Evolutionary conservation across 2,329 filamentous ascomycete species (phyloP).

Genomic region (Aspergillus sp.): DNA sequence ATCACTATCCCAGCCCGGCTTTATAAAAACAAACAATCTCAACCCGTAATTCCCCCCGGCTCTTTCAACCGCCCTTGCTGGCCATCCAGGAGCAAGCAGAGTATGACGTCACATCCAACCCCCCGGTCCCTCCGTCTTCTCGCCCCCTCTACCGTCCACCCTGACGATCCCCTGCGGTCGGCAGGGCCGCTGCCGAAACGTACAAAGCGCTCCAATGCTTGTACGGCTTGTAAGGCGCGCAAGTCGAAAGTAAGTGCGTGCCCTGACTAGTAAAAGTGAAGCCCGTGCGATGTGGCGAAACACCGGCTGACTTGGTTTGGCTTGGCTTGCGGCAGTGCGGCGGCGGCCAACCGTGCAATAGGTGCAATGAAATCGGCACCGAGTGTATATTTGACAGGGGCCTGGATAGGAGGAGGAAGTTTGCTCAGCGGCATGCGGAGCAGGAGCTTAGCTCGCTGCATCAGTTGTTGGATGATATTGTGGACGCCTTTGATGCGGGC

Average conservation of each 20-base stretch:
- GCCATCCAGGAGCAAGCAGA: too few species aligned
- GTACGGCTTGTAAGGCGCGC: neutral
- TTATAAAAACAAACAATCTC: too few species aligned
- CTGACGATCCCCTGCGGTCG: neutral
- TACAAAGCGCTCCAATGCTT: neutral
- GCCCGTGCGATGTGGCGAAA: too few species aligned
- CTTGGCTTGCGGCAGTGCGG: neutral
- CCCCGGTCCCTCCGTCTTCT: neutral
- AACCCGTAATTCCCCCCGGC: too few species aligned
- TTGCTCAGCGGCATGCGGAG: neutral
- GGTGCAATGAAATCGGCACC: neutral
- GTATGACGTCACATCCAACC: too few species aligned
- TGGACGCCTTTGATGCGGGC: neutral
- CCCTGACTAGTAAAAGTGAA: neutral
- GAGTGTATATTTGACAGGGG: constrained; percentile 2
- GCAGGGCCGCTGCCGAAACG: neutral
- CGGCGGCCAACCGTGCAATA: neutral
- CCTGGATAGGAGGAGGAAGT: neutral
- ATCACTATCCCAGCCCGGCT: too few species aligned
- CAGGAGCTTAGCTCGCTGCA: neutral
- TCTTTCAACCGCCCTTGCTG: too few species aligned
- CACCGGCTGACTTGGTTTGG: neutral
- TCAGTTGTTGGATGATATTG: neutral
- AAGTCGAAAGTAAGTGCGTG: neutral
- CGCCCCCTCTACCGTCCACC: neutral